A percentile compares a stretch with the other conserved stretches of the same genome.
phyloP scores from a whole-genome alignment of 2,329 filamentous ascomycete species.

The Pseudocercospora macadamiae region DNA sequence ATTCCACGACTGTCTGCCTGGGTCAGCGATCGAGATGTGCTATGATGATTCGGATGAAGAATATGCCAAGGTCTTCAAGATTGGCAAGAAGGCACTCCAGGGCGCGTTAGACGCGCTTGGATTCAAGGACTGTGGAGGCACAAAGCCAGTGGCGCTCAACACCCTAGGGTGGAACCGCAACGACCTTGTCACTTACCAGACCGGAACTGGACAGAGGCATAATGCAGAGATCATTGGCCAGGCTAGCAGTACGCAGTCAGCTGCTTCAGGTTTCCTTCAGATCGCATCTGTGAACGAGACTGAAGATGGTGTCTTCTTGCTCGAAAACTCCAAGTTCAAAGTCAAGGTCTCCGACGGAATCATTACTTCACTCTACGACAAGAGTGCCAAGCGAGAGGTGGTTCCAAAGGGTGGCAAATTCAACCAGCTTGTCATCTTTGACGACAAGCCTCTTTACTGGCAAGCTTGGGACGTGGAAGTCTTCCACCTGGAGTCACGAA shows the following conservation, averaged over 20 bases:
- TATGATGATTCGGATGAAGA: conserved; percentile 93
- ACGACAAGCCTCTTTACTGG: conserved; percentile 97
- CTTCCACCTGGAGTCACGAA: conserved; percentile 84
- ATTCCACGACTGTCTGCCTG: conserved; percentile 96
- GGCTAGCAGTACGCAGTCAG: neutral
- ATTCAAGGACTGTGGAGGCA: conserved; percentile 53
- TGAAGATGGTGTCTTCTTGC: conserved; percentile 62
- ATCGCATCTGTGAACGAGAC: conserved; percentile 20
- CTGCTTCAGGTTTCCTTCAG: neutral
- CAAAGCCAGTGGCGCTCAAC: conserved; percentile 70
- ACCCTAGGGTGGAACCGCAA: conserved; percentile 80
- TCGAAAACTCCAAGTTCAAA: conserved; percentile 76
- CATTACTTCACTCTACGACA: conserved; percentile 84
- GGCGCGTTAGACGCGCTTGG: conserved; percentile 71
- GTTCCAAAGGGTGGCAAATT: conserved; percentile 73
- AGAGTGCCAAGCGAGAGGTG: conserved; percentile 72
- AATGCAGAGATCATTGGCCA: conserved; percentile 21
- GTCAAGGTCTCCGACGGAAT: conserved; percentile 73
- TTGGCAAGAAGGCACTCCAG: conserved; percentile 70
- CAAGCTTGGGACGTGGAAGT: conserved; percentile 98
- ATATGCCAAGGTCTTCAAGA: conserved; percentile 80
- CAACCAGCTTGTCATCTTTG: conserved; percentile 91
- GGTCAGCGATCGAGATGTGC: conserved; percentile 95
- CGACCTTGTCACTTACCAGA: conserved; percentile 15
- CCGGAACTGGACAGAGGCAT: neutral